phyloP scores from a whole-genome alignment of 306 rosid species.

The Fragaria vesca region DNA sequence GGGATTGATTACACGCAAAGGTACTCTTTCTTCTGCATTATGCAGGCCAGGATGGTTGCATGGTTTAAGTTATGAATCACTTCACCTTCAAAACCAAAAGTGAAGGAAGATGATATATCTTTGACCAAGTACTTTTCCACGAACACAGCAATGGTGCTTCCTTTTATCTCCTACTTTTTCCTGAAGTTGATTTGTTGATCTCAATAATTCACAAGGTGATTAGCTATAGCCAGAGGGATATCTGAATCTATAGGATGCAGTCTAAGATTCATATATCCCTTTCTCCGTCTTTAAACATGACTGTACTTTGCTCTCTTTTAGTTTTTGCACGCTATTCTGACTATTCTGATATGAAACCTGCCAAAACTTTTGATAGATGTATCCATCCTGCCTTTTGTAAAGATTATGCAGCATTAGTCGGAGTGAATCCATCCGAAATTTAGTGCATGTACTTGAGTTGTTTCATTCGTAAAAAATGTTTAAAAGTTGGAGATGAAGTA shows the following conservation, averaged over 20 bases:
- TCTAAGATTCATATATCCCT: not conserved
- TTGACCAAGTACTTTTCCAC: conserved; percentile 10
- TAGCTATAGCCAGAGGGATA: not conserved
- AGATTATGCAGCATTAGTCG: not conserved
- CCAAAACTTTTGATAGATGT: not conserved
- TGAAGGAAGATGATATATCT: conserved; percentile 5
- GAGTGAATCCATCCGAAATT: conserved; percentile 1
- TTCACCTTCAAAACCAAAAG: conserved; percentile 1
- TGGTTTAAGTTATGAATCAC: not conserved
- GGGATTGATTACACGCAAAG: not conserved
- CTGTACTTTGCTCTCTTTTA: not conserved
- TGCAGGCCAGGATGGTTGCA: conserved; percentile 15
- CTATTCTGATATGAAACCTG: not conserved
- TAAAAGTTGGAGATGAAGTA: not conserved
- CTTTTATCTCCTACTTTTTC: conserved; percentile 2
- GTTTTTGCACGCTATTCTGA: not conserved
- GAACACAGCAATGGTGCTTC: not conserved
- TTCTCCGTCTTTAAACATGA: not conserved
- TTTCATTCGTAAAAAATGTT: not conserved
- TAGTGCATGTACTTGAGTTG: not conserved
- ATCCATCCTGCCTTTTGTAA: not conserved
- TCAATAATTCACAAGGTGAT: conserved; percentile 5
- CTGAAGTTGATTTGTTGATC: conserved; percentile 1
- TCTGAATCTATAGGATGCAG: not conserved
- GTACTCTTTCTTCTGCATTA: not conserved